Conservation (phyloP, 371 early-diverging fungal genomes). For the Mortierella sp. region DNA sequence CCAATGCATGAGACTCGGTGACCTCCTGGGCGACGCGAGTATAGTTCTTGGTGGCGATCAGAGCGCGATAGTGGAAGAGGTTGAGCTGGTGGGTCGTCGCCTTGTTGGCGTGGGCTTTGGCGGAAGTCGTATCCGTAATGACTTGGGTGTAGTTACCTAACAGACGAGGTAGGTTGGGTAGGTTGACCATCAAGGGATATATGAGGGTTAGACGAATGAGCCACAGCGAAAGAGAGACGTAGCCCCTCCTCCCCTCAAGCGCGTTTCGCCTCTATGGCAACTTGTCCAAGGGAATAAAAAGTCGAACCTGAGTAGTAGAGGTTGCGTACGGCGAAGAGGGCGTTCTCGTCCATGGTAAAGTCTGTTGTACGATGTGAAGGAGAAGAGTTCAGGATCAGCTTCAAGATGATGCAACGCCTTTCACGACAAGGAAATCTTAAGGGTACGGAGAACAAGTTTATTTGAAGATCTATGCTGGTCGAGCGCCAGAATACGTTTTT, state of each 20-base stretch:
- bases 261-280: too few species aligned
- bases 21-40: conserved; percentile 52
- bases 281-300: neutral
- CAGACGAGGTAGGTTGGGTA: neutral
- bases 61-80: conserved; percentile 41
- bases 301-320: conserved; percentile 51
- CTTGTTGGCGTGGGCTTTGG: conserved; percentile 22
- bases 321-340: conserved; percentile 49
- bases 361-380: conserved; percentile 5
- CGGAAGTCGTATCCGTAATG: conserved; percentile 32
- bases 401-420: neutral
- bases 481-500: too few species aligned
- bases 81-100: conserved; percentile 39
- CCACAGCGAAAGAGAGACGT: neutral
- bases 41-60: conserved; percentile 51
- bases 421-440: too few species aligned
- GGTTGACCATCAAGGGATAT: too few species aligned
- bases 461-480: too few species aligned
- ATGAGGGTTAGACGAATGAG: neutral
- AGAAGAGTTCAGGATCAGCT: conserved; percentile 1
- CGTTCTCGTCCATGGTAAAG: conserved; percentile 46
- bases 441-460: too few species aligned
- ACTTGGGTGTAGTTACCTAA: conserved; percentile 51
- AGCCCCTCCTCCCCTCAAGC: neutral
- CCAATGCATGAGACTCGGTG: conserved; percentile 31